Percentiles rank a stretch among this genome's conserved stretches.
Evolutionary conservation across 2,329 filamentous ascomycete genomes (phyloP).

Genomic region (Pezicula radicicola): DNA sequence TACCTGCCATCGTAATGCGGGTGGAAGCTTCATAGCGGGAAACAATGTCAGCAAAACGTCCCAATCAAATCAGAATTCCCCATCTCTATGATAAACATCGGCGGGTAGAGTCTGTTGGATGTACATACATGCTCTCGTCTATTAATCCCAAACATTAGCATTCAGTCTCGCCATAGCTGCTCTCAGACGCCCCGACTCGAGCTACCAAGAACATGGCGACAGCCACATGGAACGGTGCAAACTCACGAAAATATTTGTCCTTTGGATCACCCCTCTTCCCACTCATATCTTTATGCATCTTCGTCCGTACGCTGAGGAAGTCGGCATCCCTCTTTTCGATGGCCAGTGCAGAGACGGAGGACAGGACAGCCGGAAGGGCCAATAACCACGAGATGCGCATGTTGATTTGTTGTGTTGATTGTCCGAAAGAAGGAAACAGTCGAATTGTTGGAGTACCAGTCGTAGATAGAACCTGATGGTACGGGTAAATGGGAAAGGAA

Average conservation of each 20-base stretch:
- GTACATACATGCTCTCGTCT: slow-evolving; percentile 29
- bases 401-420: slow-evolving; percentile 1
- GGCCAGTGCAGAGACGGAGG: slow-evolving; percentile 18
- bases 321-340: slow-evolving; percentile 27
- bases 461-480: too few relatives aligned
- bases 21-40: slow-evolving; percentile 28
- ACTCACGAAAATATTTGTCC: slow-evolving; percentile 37
- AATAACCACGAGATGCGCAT: slow-evolving; percentile 25
- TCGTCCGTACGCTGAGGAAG: slow-evolving; percentile 25
- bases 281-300: slow-evolving; percentile 27
- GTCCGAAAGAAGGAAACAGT: too few relatives aligned
- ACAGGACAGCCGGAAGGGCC: slow-evolving; percentile 18
- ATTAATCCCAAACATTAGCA: slow-evolving; percentile 9
- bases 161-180: not conserved
- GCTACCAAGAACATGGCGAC: slow-evolving; percentile 1
- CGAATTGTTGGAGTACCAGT: too few relatives aligned
- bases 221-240: slow-evolving; percentile 3
- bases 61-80: not conserved
- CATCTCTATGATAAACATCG: not conserved
- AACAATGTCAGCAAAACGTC: slow-evolving; percentile 7
- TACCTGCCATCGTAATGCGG: slow-evolving; percentile 35
- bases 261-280: slow-evolving; percentile 24
- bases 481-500: too few relatives aligned
- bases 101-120: too few relatives aligned
- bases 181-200: not conserved